Conservation (phyloP, 805 yeast species). For the Clavispora fructus region DNA sequence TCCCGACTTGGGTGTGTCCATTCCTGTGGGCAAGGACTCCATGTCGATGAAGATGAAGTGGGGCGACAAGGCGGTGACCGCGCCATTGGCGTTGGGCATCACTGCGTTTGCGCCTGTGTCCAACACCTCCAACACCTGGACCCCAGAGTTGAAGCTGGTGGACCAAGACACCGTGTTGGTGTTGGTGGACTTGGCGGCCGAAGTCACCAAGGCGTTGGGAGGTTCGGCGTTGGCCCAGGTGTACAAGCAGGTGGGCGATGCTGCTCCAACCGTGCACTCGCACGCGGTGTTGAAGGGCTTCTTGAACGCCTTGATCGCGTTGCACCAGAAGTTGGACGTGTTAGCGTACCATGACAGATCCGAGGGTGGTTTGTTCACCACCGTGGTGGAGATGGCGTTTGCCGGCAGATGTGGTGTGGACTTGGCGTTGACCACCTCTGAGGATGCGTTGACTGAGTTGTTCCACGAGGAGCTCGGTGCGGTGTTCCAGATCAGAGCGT, state of each 20-base stretch:
- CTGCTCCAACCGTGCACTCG: constrained; percentile 79
- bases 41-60: constrained; percentile 99
- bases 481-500: constrained; percentile 74
- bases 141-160: constrained; percentile 65
- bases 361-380: constrained; percentile 90
- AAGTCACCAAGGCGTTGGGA: constrained; percentile 59
- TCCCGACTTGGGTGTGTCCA: constrained; percentile 84
- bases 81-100: constrained; percentile 88
- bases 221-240: constrained; percentile 96
- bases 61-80: constrained; percentile 86
- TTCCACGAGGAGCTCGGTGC: constrained; percentile 96
- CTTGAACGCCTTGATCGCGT: constrained; percentile 59
- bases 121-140: constrained; percentile 89
- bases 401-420: constrained; percentile 87
- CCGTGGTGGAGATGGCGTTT: constrained; percentile 92
- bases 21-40: constrained; percentile 98
- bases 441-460: constrained; percentile 49
- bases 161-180: constrained; percentile 59
- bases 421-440: constrained; percentile 39
- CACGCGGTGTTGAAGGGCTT: constrained; percentile 59
- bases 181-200: constrained; percentile 71
- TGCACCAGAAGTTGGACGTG: constrained; percentile 65
- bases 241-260: constrained; percentile 78
- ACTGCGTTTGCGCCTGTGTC: constrained; percentile 89
- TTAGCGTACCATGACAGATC: constrained; percentile 92